Evolutionary conservation across 1,284 basidiomycete species (phyloP).

Genomic region (Hemileia vastatrix): DNA sequence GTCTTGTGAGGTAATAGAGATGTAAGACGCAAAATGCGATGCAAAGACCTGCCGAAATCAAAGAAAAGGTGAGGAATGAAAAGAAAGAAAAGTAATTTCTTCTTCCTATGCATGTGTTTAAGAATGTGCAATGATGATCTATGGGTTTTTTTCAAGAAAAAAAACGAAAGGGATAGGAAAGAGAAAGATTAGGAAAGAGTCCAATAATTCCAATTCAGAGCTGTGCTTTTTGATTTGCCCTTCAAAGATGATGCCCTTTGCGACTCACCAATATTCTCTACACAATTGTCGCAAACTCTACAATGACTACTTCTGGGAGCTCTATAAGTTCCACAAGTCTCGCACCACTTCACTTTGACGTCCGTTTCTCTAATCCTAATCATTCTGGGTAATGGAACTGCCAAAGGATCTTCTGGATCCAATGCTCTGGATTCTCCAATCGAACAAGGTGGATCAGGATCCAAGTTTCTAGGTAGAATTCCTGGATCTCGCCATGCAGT

Average conservation of each 20-base stretch:
- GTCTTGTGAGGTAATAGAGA: slow-evolving; percentile 28
- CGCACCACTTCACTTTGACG: slow-evolving; percentile 40
- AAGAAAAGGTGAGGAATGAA: slow-evolving; percentile 32
- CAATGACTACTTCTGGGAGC: slow-evolving; percentile 42
- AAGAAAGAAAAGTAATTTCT: slow-evolving; percentile 43
- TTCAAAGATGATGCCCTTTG: not conserved
- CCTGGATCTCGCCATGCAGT: no score
- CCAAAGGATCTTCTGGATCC: slow-evolving; percentile 24
- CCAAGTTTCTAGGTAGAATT: slow-evolving; percentile 38
- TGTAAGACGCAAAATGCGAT: slow-evolving; percentile 27
- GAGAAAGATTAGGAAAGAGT: not conserved
- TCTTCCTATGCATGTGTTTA: slow-evolving; percentile 43
- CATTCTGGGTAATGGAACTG: slow-evolving; percentile 24
- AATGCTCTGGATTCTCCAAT: slow-evolving; percentile 28
- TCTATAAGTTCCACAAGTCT: slow-evolving; percentile 40
- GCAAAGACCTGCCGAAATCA: slow-evolving; percentile 23
- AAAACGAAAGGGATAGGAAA: not conserved
- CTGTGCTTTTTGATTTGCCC: not conserved
- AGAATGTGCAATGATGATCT: slow-evolving; percentile 44
- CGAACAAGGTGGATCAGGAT: slow-evolving; percentile 28
- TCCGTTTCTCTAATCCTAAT: slow-evolving; percentile 24
- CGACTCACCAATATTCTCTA: slow-evolving; percentile 34
- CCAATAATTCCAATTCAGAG: not conserved
- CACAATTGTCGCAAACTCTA: slow-evolving; percentile 43
- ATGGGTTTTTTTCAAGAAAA: not conserved